Evolutionary conservation across 768 basidiomycete species (phyloP).

Genomic region (Paxillus rubicundulus): DNA sequence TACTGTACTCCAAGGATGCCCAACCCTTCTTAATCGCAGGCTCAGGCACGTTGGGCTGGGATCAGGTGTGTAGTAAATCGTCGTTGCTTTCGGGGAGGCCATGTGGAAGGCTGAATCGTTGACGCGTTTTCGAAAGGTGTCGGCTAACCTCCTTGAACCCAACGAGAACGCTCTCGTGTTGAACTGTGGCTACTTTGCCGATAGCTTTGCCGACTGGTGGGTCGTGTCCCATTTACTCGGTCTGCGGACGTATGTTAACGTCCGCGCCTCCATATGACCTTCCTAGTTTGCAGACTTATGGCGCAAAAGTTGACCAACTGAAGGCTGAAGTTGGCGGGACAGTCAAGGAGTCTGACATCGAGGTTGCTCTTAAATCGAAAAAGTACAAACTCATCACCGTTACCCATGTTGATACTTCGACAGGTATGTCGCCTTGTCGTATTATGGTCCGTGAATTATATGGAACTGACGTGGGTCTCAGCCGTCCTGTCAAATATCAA

Average conservation of each 20-base stretch:
- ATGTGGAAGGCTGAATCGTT: neutral
- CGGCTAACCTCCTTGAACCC: slow-evolving; percentile 84
- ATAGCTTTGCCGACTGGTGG: slow-evolving; percentile 85
- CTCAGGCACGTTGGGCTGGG: slow-evolving; percentile 96
- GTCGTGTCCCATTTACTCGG: neutral
- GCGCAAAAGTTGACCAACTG: slow-evolving; percentile 82
- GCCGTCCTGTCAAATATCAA: slow-evolving; percentile 87
- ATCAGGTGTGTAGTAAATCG: slow-evolving; percentile 54
- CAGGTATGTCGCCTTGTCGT: slow-evolving; percentile 40
- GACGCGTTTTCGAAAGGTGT: slow-evolving; percentile 52
- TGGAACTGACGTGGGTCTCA: slow-evolving; percentile 16
- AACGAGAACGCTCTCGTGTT: slow-evolving; percentile 80
- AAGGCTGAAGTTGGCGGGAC: slow-evolving; percentile 80
- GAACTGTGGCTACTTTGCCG: slow-evolving; percentile 92
- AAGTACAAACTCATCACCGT: slow-evolving; percentile 89
- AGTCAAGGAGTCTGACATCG: slow-evolving; percentile 58
- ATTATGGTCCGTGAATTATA: neutral
- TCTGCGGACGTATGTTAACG: neutral
- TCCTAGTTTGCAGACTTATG: slow-evolving; percentile 77
- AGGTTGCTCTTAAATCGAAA: slow-evolving; percentile 68
- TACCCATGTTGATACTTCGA: slow-evolving; percentile 95
- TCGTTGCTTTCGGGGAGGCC: neutral
- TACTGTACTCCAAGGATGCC: slow-evolving; percentile 71
- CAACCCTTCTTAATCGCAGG: slow-evolving; percentile 96
- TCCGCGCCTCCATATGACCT: neutral